phyloP scores from a whole-genome alignment of 768 basidiomycete genomes.

The Pleurotus pulmonarius region DNA sequence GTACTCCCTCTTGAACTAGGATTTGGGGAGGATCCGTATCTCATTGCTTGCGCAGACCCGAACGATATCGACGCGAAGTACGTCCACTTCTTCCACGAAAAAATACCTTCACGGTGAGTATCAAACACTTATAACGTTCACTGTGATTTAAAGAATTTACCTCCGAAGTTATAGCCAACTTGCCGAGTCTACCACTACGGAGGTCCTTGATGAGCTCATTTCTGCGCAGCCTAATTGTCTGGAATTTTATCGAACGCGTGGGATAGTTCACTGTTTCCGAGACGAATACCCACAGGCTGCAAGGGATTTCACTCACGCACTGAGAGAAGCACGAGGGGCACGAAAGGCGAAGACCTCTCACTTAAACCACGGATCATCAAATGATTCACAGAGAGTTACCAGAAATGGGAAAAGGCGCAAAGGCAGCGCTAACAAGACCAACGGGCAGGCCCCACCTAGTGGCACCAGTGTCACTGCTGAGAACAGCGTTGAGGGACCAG shows the following conservation, averaged over 20 bases:
- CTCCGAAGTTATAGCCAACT: constrained; percentile 55
- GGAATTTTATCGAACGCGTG: constrained; percentile 86
- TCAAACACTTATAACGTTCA: not conserved
- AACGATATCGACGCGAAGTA: constrained; percentile 77
- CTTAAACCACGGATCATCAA: constrained; percentile 19
- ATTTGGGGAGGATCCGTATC: not conserved
- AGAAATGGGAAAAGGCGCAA: constrained; percentile 55
- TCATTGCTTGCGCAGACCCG: constrained; percentile 48
- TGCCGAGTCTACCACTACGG: constrained; percentile 78
- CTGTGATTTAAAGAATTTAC: constrained; percentile 10
- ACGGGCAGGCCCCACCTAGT: constrained; percentile 65
- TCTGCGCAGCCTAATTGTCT: constrained; percentile 67
- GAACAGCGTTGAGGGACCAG: constrained; percentile 40
- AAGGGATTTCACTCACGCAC: constrained; percentile 77
- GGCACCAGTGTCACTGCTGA: constrained; percentile 55
- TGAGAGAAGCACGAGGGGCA: constrained; percentile 69
- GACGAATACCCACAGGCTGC: constrained; percentile 75
- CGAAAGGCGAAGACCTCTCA: constrained; percentile 65
- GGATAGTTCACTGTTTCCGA: constrained; percentile 85
- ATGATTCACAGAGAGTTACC: constrained; percentile 30
- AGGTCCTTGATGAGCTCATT: constrained; percentile 79
- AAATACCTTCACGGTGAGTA: constrained; percentile 84
- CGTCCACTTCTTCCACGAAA: constrained; percentile 93
- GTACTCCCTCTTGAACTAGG: constrained; percentile 11
- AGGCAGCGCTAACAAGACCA: constrained; percentile 34